These are phyloP conservation scores for Mariannaea sp. DNA, from an alignment of 2,329 filamentous ascomycete species.

Conservation along the genomic window DNA sequence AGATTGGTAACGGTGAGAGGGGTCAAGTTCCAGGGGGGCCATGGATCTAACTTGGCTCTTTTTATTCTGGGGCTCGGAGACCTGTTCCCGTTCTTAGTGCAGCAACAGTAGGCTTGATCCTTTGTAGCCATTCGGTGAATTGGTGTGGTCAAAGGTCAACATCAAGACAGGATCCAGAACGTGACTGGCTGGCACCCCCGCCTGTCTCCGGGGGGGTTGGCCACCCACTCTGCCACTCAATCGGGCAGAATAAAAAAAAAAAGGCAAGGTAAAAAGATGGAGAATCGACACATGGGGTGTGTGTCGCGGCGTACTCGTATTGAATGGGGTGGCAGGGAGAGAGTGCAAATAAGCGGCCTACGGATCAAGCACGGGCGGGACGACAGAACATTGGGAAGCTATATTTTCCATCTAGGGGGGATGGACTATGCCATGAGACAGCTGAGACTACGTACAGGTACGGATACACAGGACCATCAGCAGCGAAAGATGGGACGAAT, in stretches of 20 bases:
- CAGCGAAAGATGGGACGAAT: too few relatives aligned
- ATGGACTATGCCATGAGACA: not conserved
- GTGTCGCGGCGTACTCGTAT: slow-evolving; percentile 16
- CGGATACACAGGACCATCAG: not conserved
- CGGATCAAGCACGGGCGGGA: not conserved
- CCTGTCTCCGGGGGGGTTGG: slow-evolving; percentile 29
- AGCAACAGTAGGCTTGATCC: slow-evolving; percentile 17
- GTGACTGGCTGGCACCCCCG: slow-evolving; percentile 28
- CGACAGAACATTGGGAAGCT: not conserved
- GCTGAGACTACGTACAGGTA: not conserved
- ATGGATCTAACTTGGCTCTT: slow-evolving; percentile 30
- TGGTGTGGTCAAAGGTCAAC: slow-evolving; percentile 13
- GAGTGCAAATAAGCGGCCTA: not conserved
- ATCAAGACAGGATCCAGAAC: too few relatives aligned
- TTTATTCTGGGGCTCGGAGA: slow-evolving; percentile 26
- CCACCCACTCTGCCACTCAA: slow-evolving; percentile 1
- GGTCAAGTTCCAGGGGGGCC: too few relatives aligned
- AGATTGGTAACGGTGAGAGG: too few relatives aligned
- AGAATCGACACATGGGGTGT: not conserved
- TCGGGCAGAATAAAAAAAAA: slow-evolving; percentile 3
- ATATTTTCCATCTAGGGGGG: not conserved
- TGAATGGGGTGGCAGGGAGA: not conserved
- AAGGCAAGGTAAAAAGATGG: slow-evolving; percentile 7
- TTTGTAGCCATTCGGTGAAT: not conserved
- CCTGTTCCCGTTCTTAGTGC: slow-evolving; percentile 35